A percentile compares a stretch with the other conserved stretches of the same genome.
These are phyloP conservation scores for Jimgerdemannia flammicorona DNA, from an alignment of 192 early-diverging fungal species.

Conservation along the genomic window DNA sequence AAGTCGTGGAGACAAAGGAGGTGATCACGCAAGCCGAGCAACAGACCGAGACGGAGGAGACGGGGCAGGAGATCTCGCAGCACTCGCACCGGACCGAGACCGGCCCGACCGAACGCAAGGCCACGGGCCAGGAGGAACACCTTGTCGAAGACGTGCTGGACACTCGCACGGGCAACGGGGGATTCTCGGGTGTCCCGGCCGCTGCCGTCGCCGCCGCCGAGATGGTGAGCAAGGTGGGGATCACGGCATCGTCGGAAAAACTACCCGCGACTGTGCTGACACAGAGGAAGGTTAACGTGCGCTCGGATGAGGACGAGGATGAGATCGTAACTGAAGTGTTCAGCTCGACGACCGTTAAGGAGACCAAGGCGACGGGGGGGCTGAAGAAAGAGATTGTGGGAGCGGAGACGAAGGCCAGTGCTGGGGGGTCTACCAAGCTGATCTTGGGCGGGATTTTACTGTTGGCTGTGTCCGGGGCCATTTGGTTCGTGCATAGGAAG, in stretches of 20 bases:
- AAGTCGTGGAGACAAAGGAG: no score
- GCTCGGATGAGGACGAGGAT: neutral
- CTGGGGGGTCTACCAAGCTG: neutral
- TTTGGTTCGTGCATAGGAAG: no score
- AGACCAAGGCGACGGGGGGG: neutral
- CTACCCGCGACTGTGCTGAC: neutral
- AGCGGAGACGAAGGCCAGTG: neutral
- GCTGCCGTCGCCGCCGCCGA: no score
- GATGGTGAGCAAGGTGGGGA: no score
- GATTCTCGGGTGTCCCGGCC: neutral
- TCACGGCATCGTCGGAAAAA: neutral
- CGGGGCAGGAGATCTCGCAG: no score
- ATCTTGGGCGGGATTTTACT: neutral
- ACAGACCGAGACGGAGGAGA: no score
- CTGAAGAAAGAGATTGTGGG: neutral
- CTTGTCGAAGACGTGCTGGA: neutral
- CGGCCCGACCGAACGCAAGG: no score
- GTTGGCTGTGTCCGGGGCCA: neutral
- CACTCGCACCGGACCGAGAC: no score
- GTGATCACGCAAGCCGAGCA: no score
- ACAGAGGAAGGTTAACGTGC: neutral
- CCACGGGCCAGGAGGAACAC: neutral
- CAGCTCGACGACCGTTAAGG: neutral
- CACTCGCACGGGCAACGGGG: neutral
- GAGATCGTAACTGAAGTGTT: neutral